Percentiles rank a stretch among this genome's conserved stretches.
phyloP scores from a whole-genome alignment of 2,329 filamentous ascomycete species.

The Coniochaeta sp. region DNA sequence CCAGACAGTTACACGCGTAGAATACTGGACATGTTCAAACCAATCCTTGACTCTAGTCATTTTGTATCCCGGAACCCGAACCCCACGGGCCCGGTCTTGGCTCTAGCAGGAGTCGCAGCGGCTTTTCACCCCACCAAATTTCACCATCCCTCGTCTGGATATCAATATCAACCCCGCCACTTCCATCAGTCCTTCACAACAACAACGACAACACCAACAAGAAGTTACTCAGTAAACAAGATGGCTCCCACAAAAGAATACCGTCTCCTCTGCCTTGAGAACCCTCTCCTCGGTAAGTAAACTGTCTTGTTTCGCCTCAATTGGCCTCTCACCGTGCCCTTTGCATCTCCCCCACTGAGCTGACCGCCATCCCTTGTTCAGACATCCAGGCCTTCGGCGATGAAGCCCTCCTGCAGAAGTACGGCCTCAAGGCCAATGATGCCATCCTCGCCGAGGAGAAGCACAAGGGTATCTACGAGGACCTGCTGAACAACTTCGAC shows the following conservation, averaged over 20 bases:
- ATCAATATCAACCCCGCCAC: conserved; percentile 4
- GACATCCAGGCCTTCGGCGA: conserved; percentile 88
- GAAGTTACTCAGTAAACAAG: conserved; percentile 17
- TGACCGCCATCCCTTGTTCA: conserved; percentile 24
- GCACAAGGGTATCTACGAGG: conserved; percentile 86
- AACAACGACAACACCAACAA: conserved; percentile 7
- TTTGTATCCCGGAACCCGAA: background rate
- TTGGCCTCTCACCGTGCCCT: background rate
- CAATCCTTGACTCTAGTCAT: background rate
- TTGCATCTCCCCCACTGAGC: background rate
- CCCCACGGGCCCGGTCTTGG: background rate
- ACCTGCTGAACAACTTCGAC: conserved; percentile 84
- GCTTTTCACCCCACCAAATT: conserved; percentile 5
- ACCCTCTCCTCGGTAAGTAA: conserved; percentile 79
- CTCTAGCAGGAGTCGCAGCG: background rate
- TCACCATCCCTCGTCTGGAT: background rate
- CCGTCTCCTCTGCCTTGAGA: conserved; percentile 89
- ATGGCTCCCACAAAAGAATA: conserved; percentile 78
- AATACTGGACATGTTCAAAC: conserved; percentile 2
- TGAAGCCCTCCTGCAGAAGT: conserved; percentile 82
- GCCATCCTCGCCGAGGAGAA: conserved; percentile 93
- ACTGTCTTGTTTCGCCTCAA: conserved; percentile 6
- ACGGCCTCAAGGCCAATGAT: conserved; percentile 90
- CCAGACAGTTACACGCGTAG: background rate
- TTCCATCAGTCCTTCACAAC: conserved; percentile 9